phyloP scores from a whole-genome alignment of 345 rosid genomes.

The Aurinia saxatilis region DNA sequence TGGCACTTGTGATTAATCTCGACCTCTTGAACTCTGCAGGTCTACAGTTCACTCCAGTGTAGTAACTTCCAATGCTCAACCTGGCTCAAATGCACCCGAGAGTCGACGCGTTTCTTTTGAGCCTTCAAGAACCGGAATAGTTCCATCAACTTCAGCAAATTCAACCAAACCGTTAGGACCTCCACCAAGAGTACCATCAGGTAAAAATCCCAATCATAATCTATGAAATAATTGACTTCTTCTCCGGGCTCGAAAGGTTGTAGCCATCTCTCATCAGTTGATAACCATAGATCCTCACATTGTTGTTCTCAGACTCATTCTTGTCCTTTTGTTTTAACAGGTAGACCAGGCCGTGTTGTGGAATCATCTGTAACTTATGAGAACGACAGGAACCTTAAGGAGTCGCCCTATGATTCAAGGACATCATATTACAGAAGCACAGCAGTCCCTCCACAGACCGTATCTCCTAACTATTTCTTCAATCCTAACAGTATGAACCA shows the following conservation, averaged over 20 bases:
- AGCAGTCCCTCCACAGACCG: conserved; percentile 42
- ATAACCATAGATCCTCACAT: neutral
- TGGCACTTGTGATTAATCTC: conserved; percentile 7
- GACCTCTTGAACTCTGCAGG: conserved; percentile 31
- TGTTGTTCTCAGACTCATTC: neutral
- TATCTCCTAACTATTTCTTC: conserved; percentile 44
- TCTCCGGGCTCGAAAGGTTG: neutral
- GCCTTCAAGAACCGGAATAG: conserved; percentile 39
- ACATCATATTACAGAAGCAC: conserved; percentile 39
- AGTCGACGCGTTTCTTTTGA: conserved; percentile 40
- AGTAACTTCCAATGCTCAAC: conserved; percentile 38
- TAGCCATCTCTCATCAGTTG: neutral
- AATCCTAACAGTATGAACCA: conserved; percentile 33
- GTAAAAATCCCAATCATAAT: conserved; percentile 24
- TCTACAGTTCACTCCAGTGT: conserved; percentile 64
- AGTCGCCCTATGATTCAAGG: conserved; percentile 37
- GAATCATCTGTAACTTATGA: conserved; percentile 62
- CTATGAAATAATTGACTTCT: neutral
- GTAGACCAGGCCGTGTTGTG: conserved; percentile 78
- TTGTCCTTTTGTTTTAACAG: conserved; percentile 32
- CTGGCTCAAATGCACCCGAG: conserved; percentile 33
- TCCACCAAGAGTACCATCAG: conserved; percentile 82
- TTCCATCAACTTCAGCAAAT: conserved; percentile 35
- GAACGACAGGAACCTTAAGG: conserved; percentile 43
- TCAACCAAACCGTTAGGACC: conserved; percentile 47